Conservation (phyloP, 768 basidiomycete species). For the Tricholomella constricta region DNA sequence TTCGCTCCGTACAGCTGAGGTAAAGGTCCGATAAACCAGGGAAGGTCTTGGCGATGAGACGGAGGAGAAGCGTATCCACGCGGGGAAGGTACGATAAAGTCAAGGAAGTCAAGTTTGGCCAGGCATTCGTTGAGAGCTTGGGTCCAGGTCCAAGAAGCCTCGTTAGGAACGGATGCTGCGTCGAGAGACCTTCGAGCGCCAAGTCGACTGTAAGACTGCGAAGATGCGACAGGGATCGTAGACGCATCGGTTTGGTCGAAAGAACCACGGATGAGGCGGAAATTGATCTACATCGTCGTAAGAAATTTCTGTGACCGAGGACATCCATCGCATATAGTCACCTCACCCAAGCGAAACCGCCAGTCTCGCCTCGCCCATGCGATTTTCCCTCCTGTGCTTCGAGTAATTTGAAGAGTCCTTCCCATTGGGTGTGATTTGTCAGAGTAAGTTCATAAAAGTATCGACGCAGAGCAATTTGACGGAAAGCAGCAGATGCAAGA, state of each 20-base stretch:
- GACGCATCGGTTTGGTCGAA: conserved; percentile 21
- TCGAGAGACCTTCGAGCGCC: conserved; percentile 40
- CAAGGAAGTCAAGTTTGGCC: conserved; percentile 45
- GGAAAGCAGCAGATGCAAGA: conserved; percentile 42
- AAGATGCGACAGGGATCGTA: conserved; percentile 37
- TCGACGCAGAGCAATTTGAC: conserved; percentile 43
- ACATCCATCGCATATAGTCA: conserved; percentile 32
- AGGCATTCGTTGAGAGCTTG: conserved; percentile 22
- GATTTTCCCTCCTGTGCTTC: conserved; percentile 20
- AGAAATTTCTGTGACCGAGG: conserved; percentile 9
- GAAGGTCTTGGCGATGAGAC: conserved; percentile 46
- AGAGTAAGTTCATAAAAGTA: conserved; percentile 36
- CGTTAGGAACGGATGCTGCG: conserved; percentile 41
- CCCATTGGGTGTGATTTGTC: conserved; percentile 23
- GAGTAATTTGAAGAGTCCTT: conserved; percentile 23
- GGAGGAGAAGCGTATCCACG: conserved; percentile 52
- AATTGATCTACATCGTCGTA: conserved; percentile 28
- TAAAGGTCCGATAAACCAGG: conserved; percentile 49
- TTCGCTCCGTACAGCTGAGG: conserved; percentile 60
- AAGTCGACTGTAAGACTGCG: conserved; percentile 44
- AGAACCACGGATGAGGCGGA: conserved; percentile 32
- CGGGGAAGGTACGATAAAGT: conserved; percentile 56
- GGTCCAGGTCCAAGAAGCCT: conserved; percentile 35
- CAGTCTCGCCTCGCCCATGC: too few species aligned
- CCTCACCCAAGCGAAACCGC: conserved; percentile 41